Conservation (phyloP, 2,329 filamentous ascomycete species). For the Fusarium pseudoanthophilum region DNA sequence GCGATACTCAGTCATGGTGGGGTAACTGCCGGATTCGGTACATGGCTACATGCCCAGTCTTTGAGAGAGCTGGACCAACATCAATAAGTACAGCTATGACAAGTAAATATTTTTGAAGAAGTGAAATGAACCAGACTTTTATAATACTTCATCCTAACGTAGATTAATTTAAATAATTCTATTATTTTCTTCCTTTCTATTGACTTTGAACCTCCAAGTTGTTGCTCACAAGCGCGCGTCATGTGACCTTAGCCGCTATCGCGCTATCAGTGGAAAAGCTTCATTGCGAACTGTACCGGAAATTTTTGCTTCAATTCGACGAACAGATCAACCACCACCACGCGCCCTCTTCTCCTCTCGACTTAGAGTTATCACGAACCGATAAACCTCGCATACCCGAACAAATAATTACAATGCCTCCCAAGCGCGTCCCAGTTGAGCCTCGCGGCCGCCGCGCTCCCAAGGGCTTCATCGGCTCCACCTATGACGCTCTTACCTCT, state of each 20-base stretch:
- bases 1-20: conserved; percentile 34
- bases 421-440: conserved; percentile 68
- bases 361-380: conserved; percentile 13
- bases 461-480: conserved; percentile 64
- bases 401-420: conserved; percentile 63
- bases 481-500: conserved; percentile 71
- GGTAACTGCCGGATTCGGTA: conserved; percentile 9
- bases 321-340: conserved; percentile 12
- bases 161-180: fast-evolving
- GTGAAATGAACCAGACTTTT: background rate
- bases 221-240: conserved; percentile 20
- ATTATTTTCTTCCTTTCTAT: background rate
- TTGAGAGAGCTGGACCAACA: background rate
- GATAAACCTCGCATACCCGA: background rate
- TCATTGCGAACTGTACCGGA: conserved; percentile 27
- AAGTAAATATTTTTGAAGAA: background rate
- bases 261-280: conserved; percentile 32
- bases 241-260: conserved; percentile 41
- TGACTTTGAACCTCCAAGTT: background rate
- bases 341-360: conserved; percentile 7
- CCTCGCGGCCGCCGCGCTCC: conserved; percentile 53
- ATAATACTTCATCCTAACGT: background rate
- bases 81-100: background rate
- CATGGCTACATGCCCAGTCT: background rate
- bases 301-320: conserved; percentile 40